phyloP scores from a whole-genome alignment of 164 flowering plant species.

The Magnolia changhungtana region DNA sequence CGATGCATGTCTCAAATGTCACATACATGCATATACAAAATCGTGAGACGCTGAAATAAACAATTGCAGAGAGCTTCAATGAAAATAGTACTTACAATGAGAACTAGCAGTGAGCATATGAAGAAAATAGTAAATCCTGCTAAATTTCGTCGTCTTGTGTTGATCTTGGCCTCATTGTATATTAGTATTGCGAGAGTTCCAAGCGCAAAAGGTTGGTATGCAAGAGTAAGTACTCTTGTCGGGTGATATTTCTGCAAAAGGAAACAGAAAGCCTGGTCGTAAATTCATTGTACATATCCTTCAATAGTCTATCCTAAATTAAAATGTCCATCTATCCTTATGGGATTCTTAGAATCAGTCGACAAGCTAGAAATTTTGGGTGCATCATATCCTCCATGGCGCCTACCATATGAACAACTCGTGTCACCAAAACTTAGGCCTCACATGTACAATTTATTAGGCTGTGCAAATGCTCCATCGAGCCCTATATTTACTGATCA shows the following conservation, averaged over 20 bases:
- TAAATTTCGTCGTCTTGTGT: constrained; percentile 40
- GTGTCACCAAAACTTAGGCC: too few species aligned
- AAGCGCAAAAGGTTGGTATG: constrained; percentile 45
- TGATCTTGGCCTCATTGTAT: constrained; percentile 37
- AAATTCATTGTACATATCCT: neutral
- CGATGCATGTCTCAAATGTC: too few species aligned
- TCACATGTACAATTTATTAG: too few species aligned
- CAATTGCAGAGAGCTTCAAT: neutral
- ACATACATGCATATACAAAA: neutral
- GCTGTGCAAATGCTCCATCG: too few species aligned
- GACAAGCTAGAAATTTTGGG: too few species aligned
- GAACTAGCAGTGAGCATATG: constrained; percentile 44
- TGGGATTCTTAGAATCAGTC: too few species aligned
- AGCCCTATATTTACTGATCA: too few species aligned
- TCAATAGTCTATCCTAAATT: too few species aligned
- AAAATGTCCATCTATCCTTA: too few species aligned
- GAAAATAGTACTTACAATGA: constrained; percentile 45
- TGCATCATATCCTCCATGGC: too few species aligned
- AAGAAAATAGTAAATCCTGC: constrained; percentile 62
- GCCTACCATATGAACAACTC: too few species aligned
- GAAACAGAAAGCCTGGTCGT: neutral
- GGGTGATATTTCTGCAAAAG: constrained; percentile 35
- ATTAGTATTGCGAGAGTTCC: constrained; percentile 31
- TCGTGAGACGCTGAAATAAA: neutral
- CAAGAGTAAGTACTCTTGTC: constrained; percentile 39